Conservation (phyloP, 176 grass and related monocot species). For the Zizania latifolia region DNA sequence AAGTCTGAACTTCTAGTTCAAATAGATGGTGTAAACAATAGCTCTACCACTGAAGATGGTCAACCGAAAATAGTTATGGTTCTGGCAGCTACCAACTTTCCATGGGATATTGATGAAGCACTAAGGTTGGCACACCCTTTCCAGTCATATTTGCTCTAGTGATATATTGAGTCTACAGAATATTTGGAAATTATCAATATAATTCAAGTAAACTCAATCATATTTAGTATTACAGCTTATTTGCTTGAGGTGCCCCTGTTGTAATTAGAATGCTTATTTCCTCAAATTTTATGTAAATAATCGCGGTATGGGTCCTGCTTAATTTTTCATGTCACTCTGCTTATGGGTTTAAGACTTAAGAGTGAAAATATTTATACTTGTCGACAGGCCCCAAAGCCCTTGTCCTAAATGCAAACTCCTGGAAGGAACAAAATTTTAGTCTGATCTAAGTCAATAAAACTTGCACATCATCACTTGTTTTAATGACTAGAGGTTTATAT, state of each 20-base stretch:
- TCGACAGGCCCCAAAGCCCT: not conserved
- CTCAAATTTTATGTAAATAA: not conserved
- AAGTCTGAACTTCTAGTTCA: constrained; percentile 99
- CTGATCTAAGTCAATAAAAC: not conserved
- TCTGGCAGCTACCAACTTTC: constrained; percentile 91
- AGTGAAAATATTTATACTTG: not conserved
- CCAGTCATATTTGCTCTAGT: constrained; percentile 6
- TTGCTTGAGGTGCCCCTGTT: constrained; percentile 8
- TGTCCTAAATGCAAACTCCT: constrained; percentile 4
- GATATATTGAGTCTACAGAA: constrained; percentile 9
- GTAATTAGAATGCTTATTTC: constrained; percentile 10
- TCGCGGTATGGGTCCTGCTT: not conserved
- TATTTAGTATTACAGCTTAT: constrained; percentile 10
- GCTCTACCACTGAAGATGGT: constrained; percentile 77
- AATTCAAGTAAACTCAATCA: not conserved
- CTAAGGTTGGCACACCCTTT: constrained; percentile 52
- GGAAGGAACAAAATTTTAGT: not conserved
- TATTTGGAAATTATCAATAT: not conserved
- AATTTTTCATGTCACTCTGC: not conserved
- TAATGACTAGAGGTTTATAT: not conserved
- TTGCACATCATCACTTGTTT: not conserved
- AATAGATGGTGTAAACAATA: constrained; percentile 96
- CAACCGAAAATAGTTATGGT: constrained; percentile 96
- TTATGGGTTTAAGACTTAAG: not conserved
- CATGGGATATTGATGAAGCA: constrained; percentile 98